phyloP scores from a whole-genome alignment of 306 rosid species.

The Calophaca sinica region DNA sequence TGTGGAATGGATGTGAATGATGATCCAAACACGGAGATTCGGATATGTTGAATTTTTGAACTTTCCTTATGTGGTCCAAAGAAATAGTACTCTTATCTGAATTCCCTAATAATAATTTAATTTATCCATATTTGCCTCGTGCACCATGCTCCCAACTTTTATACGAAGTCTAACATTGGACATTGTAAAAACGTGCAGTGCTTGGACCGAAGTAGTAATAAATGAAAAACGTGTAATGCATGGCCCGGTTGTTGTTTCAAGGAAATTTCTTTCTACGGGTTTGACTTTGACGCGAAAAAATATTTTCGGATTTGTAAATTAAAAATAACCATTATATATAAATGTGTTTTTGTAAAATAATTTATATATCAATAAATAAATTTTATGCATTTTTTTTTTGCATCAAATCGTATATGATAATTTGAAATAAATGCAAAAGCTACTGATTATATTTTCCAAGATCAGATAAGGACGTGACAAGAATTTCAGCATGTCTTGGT shows the following conservation, averaged over 20 bases:
- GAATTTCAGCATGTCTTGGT: too few relatives aligned
- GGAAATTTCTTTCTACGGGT: neutral
- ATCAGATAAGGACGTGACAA: too few relatives aligned
- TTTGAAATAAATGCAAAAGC: too few relatives aligned
- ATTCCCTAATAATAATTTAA: neutral
- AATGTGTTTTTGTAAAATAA: too few relatives aligned
- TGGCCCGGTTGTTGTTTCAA: neutral
- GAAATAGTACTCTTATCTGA: neutral
- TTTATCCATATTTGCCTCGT: constrained; percentile 1
- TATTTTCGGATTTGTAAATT: too few relatives aligned
- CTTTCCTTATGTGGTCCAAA: neutral
- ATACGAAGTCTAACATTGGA: neutral
- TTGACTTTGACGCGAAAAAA: too few relatives aligned
- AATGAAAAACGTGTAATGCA: neutral
- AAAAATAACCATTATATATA: too few relatives aligned
- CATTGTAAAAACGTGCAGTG: neutral
- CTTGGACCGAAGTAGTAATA: too few relatives aligned
- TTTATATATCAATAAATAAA: too few relatives aligned
- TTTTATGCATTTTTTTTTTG: too few relatives aligned
- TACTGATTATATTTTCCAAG: too few relatives aligned
- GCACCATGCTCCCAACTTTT: neutral
- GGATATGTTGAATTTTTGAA: constrained; percentile 4
- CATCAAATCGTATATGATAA: too few relatives aligned
- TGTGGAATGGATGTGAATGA: neutral
- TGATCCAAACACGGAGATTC: neutral